These are phyloP conservation scores for Cadophora malorum DNA, from an alignment of 2,329 filamentous ascomycete species.

Conservation along the genomic window DNA sequence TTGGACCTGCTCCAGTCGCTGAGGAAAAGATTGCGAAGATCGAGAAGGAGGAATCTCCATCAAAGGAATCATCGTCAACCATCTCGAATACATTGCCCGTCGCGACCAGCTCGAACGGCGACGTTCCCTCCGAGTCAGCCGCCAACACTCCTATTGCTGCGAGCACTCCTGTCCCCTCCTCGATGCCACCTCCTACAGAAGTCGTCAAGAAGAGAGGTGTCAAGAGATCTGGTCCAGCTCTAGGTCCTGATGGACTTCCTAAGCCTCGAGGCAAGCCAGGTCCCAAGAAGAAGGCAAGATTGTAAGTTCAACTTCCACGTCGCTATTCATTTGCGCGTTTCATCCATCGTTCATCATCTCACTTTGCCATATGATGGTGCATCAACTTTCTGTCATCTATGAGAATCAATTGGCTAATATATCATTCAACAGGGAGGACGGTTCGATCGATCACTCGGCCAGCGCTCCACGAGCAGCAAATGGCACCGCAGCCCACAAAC, in stretches of 20 bases:
- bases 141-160: slow-evolving; percentile 63
- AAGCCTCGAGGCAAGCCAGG: slow-evolving; percentile 86
- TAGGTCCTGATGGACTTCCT: slow-evolving; percentile 63
- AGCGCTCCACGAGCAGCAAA: slow-evolving; percentile 49
- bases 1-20: slow-evolving; percentile 53
- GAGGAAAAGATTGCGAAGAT: slow-evolving; percentile 18
- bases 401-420: slow-evolving; percentile 22
- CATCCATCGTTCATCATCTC: background rate
- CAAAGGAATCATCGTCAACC: slow-evolving; percentile 50
- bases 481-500: slow-evolving; percentile 68
- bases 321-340: slow-evolving; percentile 5
- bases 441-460: slow-evolving; percentile 63
- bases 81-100: slow-evolving; percentile 47
- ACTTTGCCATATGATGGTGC: background rate
- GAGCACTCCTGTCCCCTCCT: slow-evolving; percentile 60
- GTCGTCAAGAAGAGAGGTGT: slow-evolving; percentile 76
- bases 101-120: slow-evolving; percentile 52
- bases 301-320: slow-evolving; percentile 67
- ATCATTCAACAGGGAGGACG: slow-evolving; percentile 60
- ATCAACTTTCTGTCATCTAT: background rate
- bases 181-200: slow-evolving; percentile 65
- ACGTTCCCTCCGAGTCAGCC: slow-evolving; percentile 65
- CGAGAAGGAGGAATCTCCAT: slow-evolving; percentile 50
- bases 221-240: slow-evolving; percentile 72
- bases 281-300: slow-evolving; percentile 92